Conservation (phyloP, 345 rosid genomes). For the Acer negundo region DNA sequence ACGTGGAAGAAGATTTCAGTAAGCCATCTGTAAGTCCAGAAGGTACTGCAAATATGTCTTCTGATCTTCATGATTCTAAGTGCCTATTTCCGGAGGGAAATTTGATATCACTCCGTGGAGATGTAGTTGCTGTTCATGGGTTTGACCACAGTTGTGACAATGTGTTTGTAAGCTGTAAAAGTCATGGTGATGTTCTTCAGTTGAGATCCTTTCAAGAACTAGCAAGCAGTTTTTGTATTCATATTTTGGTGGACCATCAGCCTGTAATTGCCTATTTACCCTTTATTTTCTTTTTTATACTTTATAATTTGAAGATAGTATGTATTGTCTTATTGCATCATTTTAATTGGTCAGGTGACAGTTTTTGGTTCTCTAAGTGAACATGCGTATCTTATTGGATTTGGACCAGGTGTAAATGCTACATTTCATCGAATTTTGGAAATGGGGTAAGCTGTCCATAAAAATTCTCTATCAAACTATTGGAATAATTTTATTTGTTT, state of each 20-base stretch:
- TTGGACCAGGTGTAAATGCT: slow-evolving; percentile 67
- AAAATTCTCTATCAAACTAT: background rate
- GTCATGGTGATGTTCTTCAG: slow-evolving; percentile 23
- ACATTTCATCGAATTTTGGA: slow-evolving; percentile 72
- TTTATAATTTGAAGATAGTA: slow-evolving; percentile 14
- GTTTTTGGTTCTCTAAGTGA: slow-evolving; percentile 58
- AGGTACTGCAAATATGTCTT: slow-evolving; percentile 26
- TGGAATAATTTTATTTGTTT: no score
- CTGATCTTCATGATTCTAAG: slow-evolving; percentile 33
- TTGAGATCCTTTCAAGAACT: slow-evolving; percentile 27
- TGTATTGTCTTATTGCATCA: slow-evolving; percentile 19
- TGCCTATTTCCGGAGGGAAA: slow-evolving; percentile 62
- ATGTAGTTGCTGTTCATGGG: slow-evolving; percentile 53
- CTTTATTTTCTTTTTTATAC: slow-evolving; percentile 9
- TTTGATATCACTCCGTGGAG: slow-evolving; percentile 52
- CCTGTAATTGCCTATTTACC: slow-evolving; percentile 43
- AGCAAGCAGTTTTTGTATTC: slow-evolving; percentile 41
- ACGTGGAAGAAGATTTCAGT: slow-evolving; percentile 32
- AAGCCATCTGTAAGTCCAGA: slow-evolving; percentile 30
- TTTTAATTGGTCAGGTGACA: slow-evolving; percentile 51
- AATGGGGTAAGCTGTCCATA: slow-evolving; percentile 43
- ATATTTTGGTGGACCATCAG: slow-evolving; percentile 50
- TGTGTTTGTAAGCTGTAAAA: slow-evolving; percentile 27
- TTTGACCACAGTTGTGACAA: slow-evolving; percentile 30
- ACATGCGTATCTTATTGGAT: slow-evolving; percentile 61